Percentiles rank a stretch among this genome's conserved stretches.
Conservation (phyloP, 495 filamentous ascomycete genomes). For the Bathelium albidoporum region DNA sequence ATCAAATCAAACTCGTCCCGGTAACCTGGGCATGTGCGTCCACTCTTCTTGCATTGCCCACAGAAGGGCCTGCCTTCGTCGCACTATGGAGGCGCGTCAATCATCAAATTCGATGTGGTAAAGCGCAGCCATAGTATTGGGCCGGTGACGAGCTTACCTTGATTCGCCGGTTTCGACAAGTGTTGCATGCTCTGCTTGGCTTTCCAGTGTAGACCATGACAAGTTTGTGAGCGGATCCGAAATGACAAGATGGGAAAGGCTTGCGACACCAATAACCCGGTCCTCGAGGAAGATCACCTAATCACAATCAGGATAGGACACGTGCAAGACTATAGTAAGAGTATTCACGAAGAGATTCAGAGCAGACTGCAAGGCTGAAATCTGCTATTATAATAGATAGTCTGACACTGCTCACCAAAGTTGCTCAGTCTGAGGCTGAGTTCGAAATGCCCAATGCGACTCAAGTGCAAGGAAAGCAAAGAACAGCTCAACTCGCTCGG, state of each 20-base stretch:
- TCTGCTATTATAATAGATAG: background rate
- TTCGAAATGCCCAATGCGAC: background rate
- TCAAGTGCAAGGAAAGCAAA: background rate
- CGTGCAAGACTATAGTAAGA: background rate
- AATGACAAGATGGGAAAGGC: background rate
- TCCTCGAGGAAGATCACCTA: background rate
- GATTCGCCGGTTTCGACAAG: slow-evolving; percentile 25
- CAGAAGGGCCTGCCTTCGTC: slow-evolving; percentile 27
- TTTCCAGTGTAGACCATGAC: slow-evolving; percentile 28
- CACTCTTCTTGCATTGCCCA: slow-evolving; percentile 22
- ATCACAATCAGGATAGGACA: background rate
- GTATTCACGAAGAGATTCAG: background rate
- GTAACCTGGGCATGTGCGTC: slow-evolving; percentile 26
- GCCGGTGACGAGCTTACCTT: slow-evolving; percentile 18
- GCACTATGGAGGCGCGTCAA: slow-evolving; percentile 16
- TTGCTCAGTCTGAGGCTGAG: background rate
- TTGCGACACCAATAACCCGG: background rate
- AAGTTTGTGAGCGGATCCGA: background rate
- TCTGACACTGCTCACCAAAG: background rate
- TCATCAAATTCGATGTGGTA: background rate
- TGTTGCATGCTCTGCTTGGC: slow-evolving; percentile 25
- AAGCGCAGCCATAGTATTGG: background rate
- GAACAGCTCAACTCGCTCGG: background rate
- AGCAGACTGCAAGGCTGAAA: background rate
- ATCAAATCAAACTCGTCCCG: slow-evolving; percentile 29